Base-by-base conservation (phyloP, 2,329 filamentous ascomycete species). In the Arthrocladium fulminans region DNA sequence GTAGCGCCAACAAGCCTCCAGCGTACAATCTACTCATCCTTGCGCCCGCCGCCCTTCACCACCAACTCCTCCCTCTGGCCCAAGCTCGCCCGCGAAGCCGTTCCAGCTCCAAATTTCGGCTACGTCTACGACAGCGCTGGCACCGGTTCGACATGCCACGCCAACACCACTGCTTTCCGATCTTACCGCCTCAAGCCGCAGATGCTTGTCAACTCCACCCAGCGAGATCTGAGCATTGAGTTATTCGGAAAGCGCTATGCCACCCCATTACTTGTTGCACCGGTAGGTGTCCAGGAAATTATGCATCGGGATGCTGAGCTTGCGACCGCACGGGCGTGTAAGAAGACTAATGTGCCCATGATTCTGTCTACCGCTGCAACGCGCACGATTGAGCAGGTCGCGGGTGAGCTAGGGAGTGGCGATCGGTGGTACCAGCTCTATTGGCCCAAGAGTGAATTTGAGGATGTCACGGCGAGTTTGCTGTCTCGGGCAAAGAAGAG, bases 351-450 rank as follows among this genome's bases (percentile, higher is more conserved):
- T 1, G 70, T 88, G 0, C 81, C 84, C 0, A 85, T 80, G 62
- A 80, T 81, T 39, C 65, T 86, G 30, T 81, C 75, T 47, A 85
- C 82, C 1, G 81, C 83, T 1, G 73, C 80, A 0, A 72, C 75
- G 0, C 70, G 73, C 6, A 75, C 74, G 1, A 80, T 87, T 42
- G 82, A 86, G 60, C 74, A 86, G 49, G 74, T 86, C 0, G 81
- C 79, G 0, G 59, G 65, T 5, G 77, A 76, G 0, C 78, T 74
- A 45, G 74, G 73, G 0, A 63, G 72, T 1, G 75, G 76, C 0
- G 47, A 53, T 12, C 68, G 80, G 2, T 88, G 82, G 81, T 88
- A 75, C 61, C 84, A 88, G 61, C 73, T 88, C 0, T 88, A 88
- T 65, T 86, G 83, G 80, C 83, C 83, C 0, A 64, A 38, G 1